Evolutionary conservation across 2,329 filamentous ascomycete species (phyloP), one percentile per base, ranked within the genome.

Genomic region (Trichoderma hamatum): DNA sequence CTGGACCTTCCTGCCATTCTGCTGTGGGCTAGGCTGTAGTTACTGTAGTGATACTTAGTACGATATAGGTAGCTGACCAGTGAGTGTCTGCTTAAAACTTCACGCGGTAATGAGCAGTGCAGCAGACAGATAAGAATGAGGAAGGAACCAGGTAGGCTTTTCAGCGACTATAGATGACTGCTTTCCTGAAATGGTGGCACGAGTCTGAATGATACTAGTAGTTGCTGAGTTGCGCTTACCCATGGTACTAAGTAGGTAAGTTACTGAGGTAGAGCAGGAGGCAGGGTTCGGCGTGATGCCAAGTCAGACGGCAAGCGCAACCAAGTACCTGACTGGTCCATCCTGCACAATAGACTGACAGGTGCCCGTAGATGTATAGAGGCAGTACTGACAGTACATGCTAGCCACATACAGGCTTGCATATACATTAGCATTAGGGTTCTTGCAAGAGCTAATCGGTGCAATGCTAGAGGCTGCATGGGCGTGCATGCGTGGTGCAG

Each of bases 391-490:
- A 14, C 34, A 30, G 19, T 3, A 43, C n/a, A n/a, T n/a, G n/a
- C 19, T n/a, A 43, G 39, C 39, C 19, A 43, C 39, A 43, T 5
- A 9, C n/a, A 7, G 39, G 46, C n/a, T 49, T 21, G 46, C 9
- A 49, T 49, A 13, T 43, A 16, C 1, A 14, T 9, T 26, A 19
- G 51, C 26, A 30, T 54, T 54, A 54, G 51, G 51, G 51, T 61
- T 30, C 59, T 51, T 21, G 43, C 43, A 62, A 34, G n/a, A 24
- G 59, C 59, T 49, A 51, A 30, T 24, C 46, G 30, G 59, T 26
- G 59, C 46, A 63, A 21, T 63, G 46, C 60, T 63, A 63, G 21
- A 52, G 60, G 60, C 60, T 52, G 60, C 60, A 63, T 39, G 58
- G 46, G 59, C 59, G 58, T 61, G 59, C 59, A 32, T 43, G 59